Percentiles rank a stretch among this genome's conserved stretches.
These are phyloP conservation scores for Osmozyma mogii DNA, from an alignment of 805 yeast genomes.

Conservation along the genomic window DNA sequence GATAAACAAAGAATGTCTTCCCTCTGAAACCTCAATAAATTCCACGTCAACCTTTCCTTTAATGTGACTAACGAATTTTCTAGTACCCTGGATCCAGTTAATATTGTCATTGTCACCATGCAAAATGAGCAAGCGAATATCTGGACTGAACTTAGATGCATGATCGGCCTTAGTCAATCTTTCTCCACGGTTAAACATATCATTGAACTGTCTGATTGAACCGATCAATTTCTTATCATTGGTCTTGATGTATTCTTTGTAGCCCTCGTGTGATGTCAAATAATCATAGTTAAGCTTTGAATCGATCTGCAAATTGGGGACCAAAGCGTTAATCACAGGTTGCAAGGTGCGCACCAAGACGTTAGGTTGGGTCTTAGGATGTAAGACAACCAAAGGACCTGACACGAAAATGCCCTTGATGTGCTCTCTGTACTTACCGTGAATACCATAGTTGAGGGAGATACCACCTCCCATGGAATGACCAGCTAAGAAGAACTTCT, in stretches of 20 bases:
- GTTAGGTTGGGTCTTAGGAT: conserved; percentile 54
- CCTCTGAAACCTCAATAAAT: conserved; percentile 22
- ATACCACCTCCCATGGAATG: conserved; percentile 85
- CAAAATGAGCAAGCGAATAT: conserved; percentile 44
- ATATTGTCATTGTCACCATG: conserved; percentile 63
- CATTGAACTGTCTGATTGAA: conserved; percentile 51
- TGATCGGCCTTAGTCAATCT: conserved; percentile 31
- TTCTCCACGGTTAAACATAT: conserved; percentile 58
- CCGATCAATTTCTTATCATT: conserved; percentile 36
- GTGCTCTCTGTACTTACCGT: conserved; percentile 42
- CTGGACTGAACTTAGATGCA: conserved; percentile 26
- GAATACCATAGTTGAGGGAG: conserved; percentile 49
- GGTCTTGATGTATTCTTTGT: conserved; percentile 36
- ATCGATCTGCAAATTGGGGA: conserved; percentile 47
- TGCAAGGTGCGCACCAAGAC: conserved; percentile 30
- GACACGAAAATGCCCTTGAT: conserved; percentile 41
- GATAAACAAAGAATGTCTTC: conserved; percentile 37
- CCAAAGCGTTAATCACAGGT: conserved; percentile 27
- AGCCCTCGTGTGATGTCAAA: conserved; percentile 42
- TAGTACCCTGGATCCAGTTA: conserved; percentile 45
- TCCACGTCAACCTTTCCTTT: conserved; percentile 27
- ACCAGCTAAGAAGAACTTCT: conserved; percentile 49
- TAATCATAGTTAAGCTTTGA: conserved; percentile 49
- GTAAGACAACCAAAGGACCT: conserved; percentile 55
- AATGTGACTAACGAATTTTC: conserved; percentile 29